Base-by-base conservation (phyloP, 2,329 filamentous ascomycete species). In the Fusarium torreyae region DNA sequence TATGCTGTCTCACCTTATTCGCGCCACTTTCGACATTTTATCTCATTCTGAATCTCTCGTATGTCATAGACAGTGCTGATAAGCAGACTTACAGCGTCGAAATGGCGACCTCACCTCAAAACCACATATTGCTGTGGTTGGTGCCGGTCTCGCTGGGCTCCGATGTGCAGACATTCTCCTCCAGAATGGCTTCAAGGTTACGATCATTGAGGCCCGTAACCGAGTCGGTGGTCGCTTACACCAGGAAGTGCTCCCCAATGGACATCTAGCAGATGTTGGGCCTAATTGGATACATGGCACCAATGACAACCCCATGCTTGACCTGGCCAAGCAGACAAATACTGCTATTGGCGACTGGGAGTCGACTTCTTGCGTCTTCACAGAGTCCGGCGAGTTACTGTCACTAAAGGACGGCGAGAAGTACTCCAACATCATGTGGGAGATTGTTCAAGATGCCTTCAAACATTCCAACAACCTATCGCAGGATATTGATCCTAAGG, bases 261-360 rank as follows among this genome's bases (percentile, higher is more conserved):
- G 84, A 1, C 79, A 81, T 31, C 69, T 83, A 9, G 83, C 88
- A n/a, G 87, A 89, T 68, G 77, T 87, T 33, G 92, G 92, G 1
- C 90, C 91, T n/a, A 94, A 94, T 72, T 94, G 91, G 91, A 92
- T 94, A 52, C 91, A 94, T 63, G 91, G 92, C 34, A 92, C 90
- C 7, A 82, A 87, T 1, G 84, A 89, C 66, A 94, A 94, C 73
- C 90, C 91, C 0, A 91, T 93, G 17, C 77, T 91, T 39, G 87
- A 91, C 43, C 81, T 94, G 18, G 91, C 90, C 14, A 86, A 85
- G 68, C 81, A 87, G 66, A 92, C 90, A 0, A 80, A 83, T 2
- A 92, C 87, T 0, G 73, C 77, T 0, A 76, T 82, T 3, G 81
- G 82, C 14, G 80, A 75, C 57, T 84, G 82, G 80, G 87, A 90